Conservation (phyloP, 2,329 filamentous ascomycete genomes). For the Pezicula neosporulosa region DNA sequence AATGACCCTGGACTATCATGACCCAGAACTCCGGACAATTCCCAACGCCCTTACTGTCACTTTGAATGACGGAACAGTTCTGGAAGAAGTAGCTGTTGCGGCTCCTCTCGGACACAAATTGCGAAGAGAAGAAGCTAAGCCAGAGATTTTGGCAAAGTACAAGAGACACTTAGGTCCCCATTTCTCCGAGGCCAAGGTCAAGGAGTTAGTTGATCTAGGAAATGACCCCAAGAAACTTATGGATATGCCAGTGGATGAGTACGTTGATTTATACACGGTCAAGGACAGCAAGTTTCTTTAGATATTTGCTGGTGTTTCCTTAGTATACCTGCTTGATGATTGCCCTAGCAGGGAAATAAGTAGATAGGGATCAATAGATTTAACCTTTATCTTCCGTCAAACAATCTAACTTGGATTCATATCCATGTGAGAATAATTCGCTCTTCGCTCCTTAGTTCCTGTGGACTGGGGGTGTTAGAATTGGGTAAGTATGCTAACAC, state of each 20-base stretch:
- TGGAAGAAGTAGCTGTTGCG: conserved; percentile 89
- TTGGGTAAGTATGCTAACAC: too few relatives aligned
- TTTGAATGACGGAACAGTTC: conserved; percentile 87
- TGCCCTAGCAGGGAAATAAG: too few relatives aligned
- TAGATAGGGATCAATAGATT: too few relatives aligned
- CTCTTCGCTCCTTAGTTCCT: too few relatives aligned
- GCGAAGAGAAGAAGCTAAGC: conserved; percentile 94
- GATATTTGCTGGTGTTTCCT: conserved; percentile 1
- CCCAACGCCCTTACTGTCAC: conserved; percentile 95
- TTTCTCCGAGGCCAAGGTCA: conserved; percentile 71
- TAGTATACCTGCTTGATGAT: too few relatives aligned
- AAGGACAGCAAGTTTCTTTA: conserved; percentile 59
- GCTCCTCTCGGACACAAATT: conserved; percentile 90
- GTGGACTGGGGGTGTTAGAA: too few relatives aligned
- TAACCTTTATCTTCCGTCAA: too few relatives aligned
- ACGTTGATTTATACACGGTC: conserved; percentile 77
- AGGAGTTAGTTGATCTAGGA: conserved; percentile 78
- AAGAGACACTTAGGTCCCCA: conserved; percentile 86
- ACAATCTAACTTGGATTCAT: too few relatives aligned
- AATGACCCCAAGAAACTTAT: conserved; percentile 74
- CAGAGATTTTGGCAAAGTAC: conserved; percentile 93
- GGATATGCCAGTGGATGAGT: conserved; percentile 82
- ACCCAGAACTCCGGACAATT: conserved; percentile 90
- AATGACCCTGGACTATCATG: conserved; percentile 94
- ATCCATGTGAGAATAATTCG: too few relatives aligned